These are phyloP conservation scores for Senna tora DNA, from an alignment of 306 rosid species.

Conservation along the genomic window DNA sequence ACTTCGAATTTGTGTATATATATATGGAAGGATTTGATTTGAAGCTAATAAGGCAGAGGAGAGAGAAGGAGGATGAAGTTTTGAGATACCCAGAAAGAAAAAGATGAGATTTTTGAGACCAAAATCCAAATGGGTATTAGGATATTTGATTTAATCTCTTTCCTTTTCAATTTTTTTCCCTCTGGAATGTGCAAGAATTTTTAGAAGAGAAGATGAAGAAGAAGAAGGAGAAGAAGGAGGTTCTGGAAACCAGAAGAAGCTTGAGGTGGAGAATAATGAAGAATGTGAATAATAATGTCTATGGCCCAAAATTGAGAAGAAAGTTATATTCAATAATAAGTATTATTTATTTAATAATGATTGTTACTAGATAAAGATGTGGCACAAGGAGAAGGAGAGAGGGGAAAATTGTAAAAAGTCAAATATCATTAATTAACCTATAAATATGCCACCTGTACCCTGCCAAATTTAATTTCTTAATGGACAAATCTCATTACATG, in stretches of 20 bases:
- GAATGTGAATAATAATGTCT: no score
- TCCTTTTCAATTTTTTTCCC: neutral
- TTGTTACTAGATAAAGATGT: no score
- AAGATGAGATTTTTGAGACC: neutral
- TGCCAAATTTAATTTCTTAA: no score
- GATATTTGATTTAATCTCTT: neutral
- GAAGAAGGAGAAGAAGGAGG: neutral
- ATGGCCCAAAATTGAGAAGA: no score
- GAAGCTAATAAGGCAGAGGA: neutral
- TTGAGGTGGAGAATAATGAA: neutral
- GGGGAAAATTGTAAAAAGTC: no score
- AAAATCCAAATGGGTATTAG: neutral
- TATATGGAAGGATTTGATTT: neutral
- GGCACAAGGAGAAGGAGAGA: no score
- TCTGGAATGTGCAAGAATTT: neutral
- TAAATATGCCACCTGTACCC: no score
- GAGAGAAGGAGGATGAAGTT: neutral
- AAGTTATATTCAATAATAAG: no score
- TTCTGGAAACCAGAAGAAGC: conserved; percentile 21
- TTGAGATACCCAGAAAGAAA: neutral
- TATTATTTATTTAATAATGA: no score
- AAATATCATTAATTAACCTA: no score
- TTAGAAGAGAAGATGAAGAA: neutral
- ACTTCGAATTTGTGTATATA: neutral
- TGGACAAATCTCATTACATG: no score